Conservation (phyloP, 331 rosid genomes). For the Acacia concinna region DNA sequence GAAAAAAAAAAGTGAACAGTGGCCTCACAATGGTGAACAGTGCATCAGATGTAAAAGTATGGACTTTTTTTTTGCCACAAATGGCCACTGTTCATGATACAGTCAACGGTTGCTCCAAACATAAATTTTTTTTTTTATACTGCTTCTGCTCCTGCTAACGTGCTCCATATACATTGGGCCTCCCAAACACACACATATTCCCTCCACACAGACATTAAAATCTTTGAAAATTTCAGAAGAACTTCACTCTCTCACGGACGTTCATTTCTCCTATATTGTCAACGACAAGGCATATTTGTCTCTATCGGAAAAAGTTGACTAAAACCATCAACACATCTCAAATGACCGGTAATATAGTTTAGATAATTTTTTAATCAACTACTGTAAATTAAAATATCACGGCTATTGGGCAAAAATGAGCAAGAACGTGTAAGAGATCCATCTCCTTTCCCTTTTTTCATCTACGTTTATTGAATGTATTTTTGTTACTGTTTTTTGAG, state of each 20-base stretch:
- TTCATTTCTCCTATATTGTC: background rate
- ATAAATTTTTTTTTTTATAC: too few relatives aligned
- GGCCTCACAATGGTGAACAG: too few relatives aligned
- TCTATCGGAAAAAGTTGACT: background rate
- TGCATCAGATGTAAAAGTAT: too few relatives aligned
- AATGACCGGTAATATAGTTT: background rate
- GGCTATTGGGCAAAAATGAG: background rate
- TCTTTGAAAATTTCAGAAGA: background rate
- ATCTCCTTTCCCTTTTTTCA: background rate
- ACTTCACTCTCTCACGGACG: background rate
- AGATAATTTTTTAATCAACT: background rate
- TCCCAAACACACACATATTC: too few relatives aligned
- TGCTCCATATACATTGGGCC: too few relatives aligned
- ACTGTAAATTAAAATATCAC: background rate
- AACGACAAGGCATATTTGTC: background rate
- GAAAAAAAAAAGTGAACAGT: too few relatives aligned
- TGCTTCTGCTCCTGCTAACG: too few relatives aligned
- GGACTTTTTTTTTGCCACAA: too few relatives aligned
- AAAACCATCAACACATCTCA: background rate
- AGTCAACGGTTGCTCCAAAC: too few relatives aligned
- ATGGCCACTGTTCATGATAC: too few relatives aligned
- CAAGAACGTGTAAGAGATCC: background rate
- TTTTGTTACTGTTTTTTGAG: background rate
- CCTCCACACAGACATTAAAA: background rate
- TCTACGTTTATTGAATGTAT: background rate